Evolutionary conservation across 1,284 basidiomycete species (phyloP).

Genomic region (Ustilago nuda): DNA sequence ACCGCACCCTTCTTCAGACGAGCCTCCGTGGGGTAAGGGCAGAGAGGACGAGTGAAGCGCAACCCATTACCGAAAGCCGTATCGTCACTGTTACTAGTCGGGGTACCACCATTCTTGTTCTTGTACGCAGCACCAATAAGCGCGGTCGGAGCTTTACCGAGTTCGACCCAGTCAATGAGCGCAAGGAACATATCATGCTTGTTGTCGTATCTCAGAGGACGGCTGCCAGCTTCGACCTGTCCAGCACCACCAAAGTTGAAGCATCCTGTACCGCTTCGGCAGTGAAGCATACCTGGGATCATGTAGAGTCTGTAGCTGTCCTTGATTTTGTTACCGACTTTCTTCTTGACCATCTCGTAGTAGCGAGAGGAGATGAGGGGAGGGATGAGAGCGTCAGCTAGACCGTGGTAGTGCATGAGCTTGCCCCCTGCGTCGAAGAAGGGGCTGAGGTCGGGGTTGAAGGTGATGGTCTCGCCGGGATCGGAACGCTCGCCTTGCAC

Average conservation of each 20-base stretch:
- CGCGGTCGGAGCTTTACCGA: slow-evolving; percentile 68
- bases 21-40: slow-evolving; percentile 26
- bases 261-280: slow-evolving; percentile 58
- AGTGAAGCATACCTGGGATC: slow-evolving; percentile 72
- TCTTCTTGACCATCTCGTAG: slow-evolving; percentile 68
- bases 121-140: slow-evolving; percentile 66
- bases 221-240: slow-evolving; percentile 34
- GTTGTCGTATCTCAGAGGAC: slow-evolving; percentile 54
- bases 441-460: slow-evolving; percentile 59
- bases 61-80: slow-evolving; percentile 24
- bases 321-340: slow-evolving; percentile 51
- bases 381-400: slow-evolving; percentile 69
- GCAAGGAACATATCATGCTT: slow-evolving; percentile 70
- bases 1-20: neutral
- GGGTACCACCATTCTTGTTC: slow-evolving; percentile 9
- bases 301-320: slow-evolving; percentile 71
- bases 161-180: slow-evolving; percentile 71
- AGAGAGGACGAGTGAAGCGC: slow-evolving; percentile 21
- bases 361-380: slow-evolving; percentile 69
- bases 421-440: slow-evolving; percentile 66
- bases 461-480: slow-evolving; percentile 39
- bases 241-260: slow-evolving; percentile 54
- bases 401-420: slow-evolving; percentile 69
- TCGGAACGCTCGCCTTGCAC: slow-evolving; percentile 27
- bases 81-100: neutral